phyloP scores from a whole-genome alignment of 2,329 filamentous ascomycete genomes.

The Aspergillus sp. region DNA sequence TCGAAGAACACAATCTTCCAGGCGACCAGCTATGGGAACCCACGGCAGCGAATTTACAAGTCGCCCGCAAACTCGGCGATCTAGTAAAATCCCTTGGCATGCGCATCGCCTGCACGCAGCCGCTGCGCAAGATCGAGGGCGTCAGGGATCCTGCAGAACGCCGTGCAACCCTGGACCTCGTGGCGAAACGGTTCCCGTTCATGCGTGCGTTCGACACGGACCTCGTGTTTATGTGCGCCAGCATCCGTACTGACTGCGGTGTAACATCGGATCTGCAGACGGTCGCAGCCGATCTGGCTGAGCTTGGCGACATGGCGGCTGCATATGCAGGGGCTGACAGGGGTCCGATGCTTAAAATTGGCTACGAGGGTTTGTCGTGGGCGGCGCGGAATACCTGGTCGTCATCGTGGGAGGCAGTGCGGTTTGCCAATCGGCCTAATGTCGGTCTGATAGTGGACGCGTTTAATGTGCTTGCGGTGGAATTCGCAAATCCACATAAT shows the following conservation, averaged over 20 bases:
- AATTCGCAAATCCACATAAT: conserved; percentile 34
- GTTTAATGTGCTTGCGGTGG: conserved; percentile 34
- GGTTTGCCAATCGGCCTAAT: conserved; percentile 32
- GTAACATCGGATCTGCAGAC: conserved; percentile 32
- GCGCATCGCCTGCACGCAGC: conserved; percentile 34
- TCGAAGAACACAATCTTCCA: conserved; percentile 27
- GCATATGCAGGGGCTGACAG: conserved; percentile 28
- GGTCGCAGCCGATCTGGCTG: conserved; percentile 31
- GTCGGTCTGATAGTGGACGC: conserved; percentile 35
- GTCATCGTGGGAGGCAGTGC: conserved; percentile 33
- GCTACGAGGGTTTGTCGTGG: conserved; percentile 36
- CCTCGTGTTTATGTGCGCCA: conserved; percentile 38
- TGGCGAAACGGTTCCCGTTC: conserved; percentile 35
- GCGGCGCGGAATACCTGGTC: conserved; percentile 35
- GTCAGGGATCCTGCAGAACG: conserved; percentile 30
- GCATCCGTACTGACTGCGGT: conserved; percentile 28
- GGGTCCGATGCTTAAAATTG: conserved; percentile 30
- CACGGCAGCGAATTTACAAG: conserved; percentile 24
- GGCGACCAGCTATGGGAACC: conserved; percentile 30
- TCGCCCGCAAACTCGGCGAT: conserved; percentile 29
- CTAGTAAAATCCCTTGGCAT: conserved; percentile 32
- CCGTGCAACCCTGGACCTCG: conserved; percentile 23
- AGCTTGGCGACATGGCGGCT: conserved; percentile 33
- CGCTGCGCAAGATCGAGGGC: conserved; percentile 33
- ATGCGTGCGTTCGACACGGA: conserved; percentile 38